These are phyloP conservation scores for Sindora glabra DNA, from an alignment of 306 rosid genomes.

Conservation along the genomic window DNA sequence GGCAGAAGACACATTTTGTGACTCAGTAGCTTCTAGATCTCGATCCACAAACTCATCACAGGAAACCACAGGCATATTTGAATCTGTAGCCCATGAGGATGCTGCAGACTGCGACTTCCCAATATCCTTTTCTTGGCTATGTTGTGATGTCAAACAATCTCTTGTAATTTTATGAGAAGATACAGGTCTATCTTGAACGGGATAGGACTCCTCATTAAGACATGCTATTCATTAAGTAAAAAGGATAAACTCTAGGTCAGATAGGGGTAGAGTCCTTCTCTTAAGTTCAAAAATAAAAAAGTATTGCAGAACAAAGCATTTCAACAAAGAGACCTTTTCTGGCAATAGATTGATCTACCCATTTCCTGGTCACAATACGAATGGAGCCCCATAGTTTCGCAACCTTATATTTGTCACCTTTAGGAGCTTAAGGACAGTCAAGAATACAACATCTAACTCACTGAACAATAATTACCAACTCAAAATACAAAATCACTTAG, in stretches of 20 bases:
- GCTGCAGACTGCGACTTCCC: slow-evolving; percentile 45
- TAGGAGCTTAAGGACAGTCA: slow-evolving; percentile 77
- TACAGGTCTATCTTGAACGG: slow-evolving; percentile 54
- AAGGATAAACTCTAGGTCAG: slow-evolving; percentile 21
- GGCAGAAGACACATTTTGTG: slow-evolving; percentile 34
- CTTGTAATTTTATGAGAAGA: slow-evolving; percentile 49
- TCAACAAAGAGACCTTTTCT: slow-evolving; percentile 56
- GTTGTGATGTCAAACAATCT: slow-evolving; percentile 37
- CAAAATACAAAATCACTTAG: neutral
- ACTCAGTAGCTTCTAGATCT: slow-evolving; percentile 53
- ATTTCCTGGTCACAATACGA: slow-evolving; percentile 65
- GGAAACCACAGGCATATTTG: slow-evolving; percentile 33
- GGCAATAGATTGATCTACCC: slow-evolving; percentile 80
- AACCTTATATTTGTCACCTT: slow-evolving; percentile 93
- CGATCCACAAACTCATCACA: slow-evolving; percentile 34
- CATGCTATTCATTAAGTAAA: slow-evolving; percentile 45
- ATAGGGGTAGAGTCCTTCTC: slow-evolving; percentile 1
- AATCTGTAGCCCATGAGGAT: slow-evolving; percentile 43
- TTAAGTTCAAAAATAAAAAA: slow-evolving; percentile 16
- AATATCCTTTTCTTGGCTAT: slow-evolving; percentile 50
- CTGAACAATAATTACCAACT: neutral
- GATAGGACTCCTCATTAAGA: slow-evolving; percentile 76
- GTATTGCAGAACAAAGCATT: slow-evolving; percentile 1
- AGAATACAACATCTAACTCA: slow-evolving; percentile 37
- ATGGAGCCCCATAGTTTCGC: slow-evolving; percentile 82